phyloP scores from a whole-genome alignment of 2,329 filamentous ascomycete species.

The Pestalotiopsis sp. region DNA sequence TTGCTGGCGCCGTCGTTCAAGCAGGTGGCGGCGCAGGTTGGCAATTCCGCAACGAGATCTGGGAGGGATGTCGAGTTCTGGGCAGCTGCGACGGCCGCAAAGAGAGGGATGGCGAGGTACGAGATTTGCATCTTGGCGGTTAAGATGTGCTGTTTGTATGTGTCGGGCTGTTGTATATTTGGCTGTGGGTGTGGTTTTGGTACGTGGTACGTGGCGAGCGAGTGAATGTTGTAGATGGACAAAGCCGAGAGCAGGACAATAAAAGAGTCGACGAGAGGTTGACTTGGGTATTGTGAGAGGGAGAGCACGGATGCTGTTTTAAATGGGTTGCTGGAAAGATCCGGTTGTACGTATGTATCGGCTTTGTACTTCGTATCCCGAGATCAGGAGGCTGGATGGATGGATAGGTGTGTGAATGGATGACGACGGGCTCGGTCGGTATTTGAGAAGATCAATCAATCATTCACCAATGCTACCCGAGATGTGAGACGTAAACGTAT shows the following conservation, averaged over 20 bases:
- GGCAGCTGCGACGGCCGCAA: slow-evolving; percentile 23
- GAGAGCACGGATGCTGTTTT: not conserved
- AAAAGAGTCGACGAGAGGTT: not conserved
- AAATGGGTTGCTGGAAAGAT: not conserved
- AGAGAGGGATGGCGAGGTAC: slow-evolving; percentile 22
- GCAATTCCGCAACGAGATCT: slow-evolving; percentile 29
- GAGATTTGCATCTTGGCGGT: slow-evolving; percentile 22
- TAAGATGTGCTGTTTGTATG: not conserved
- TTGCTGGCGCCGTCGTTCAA: slow-evolving; percentile 21
- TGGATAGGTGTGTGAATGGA: too few species aligned
- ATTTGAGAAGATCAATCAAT: too few species aligned
- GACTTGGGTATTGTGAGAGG: not conserved
- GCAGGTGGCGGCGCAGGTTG: slow-evolving; percentile 30
- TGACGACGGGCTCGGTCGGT: too few species aligned
- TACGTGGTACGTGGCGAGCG: not conserved
- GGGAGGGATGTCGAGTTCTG: slow-evolving; percentile 25
- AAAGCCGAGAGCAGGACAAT: too few species aligned
- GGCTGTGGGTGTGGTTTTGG: not conserved
- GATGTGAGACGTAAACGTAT: not conserved
- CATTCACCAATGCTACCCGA: too few species aligned
- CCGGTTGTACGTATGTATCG: not conserved
- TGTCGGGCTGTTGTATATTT: not conserved
- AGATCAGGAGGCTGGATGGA: too few species aligned
- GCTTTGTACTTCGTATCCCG: not conserved
- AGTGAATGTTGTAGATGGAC: not conserved